These are phyloP conservation scores for Teratosphaeria zuluensis DNA, from an alignment of 2,329 filamentous ascomycete species.

Conservation along the genomic window DNA sequence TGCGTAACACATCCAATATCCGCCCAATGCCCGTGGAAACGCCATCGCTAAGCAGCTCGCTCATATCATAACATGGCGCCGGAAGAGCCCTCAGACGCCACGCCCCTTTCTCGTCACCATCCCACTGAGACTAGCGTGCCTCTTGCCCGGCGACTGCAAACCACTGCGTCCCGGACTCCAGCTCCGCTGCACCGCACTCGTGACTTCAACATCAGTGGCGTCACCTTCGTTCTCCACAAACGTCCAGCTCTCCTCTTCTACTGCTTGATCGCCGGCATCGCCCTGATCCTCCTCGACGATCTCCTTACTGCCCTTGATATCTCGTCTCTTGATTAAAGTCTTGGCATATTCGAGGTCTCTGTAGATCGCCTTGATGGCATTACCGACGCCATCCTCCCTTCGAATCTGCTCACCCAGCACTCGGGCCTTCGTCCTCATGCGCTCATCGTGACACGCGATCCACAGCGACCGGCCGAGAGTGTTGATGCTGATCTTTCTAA, in stretches of 20 bases:
- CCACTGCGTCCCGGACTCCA: not conserved
- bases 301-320: not conserved
- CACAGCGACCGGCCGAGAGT: conserved; percentile 78
- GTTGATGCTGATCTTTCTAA: conserved; percentile 82
- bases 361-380: conserved; percentile 85
- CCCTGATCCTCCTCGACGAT: conserved; percentile 17
- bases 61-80: not conserved
- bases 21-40: not conserved
- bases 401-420: conserved; percentile 80
- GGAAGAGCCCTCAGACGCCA: not conserved
- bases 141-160: not conserved
- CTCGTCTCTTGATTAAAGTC: conserved; percentile 51
- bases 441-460: conserved; percentile 80
- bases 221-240: conserved; percentile 62
- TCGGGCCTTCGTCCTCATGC: conserved; percentile 82
- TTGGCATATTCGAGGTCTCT: conserved; percentile 89
- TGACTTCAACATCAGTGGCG: conserved; percentile 1
- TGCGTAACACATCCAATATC: not conserved
- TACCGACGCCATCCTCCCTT: conserved; percentile 82
- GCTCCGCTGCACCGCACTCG: not conserved
- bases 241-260: conserved; percentile 53
- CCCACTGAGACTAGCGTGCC: not conserved
- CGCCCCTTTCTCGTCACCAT: not conserved
- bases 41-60: not conserved
- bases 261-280: conserved; percentile 9